A percentile compares a stretch with the other conserved stretches of the same genome.
These are phyloP conservation scores for Candida succiphila DNA, from an alignment of 805 yeast species.

Conservation along the genomic window DNA sequence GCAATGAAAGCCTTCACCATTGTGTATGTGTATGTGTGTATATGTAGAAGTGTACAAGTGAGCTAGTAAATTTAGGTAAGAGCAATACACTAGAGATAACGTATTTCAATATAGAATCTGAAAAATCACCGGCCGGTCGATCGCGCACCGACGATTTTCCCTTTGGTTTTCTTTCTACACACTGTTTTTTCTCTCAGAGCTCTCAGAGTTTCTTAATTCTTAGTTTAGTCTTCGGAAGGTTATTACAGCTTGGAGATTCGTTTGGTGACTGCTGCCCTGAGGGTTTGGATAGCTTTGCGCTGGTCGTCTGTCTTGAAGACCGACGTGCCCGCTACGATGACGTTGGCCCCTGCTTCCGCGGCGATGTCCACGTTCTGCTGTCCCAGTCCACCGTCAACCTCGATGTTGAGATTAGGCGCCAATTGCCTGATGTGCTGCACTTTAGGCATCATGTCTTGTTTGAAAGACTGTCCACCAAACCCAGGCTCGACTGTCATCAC, in stretches of 20 bases:
- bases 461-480: conserved; percentile 95
- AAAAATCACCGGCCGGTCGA: too few species aligned
- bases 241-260: too few species aligned
- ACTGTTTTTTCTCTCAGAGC: too few species aligned
- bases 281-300: conserved; percentile 53
- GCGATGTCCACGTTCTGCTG: conserved; percentile 77
- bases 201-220: too few species aligned
- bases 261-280: conserved; percentile 54
- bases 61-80: too few species aligned
- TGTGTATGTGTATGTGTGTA: conserved; percentile 3
- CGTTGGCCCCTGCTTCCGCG: conserved; percentile 95
- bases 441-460: conserved; percentile 94
- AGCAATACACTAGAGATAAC: too few species aligned
- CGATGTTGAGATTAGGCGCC: conserved; percentile 59
- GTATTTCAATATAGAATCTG: too few species aligned
- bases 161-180: too few species aligned
- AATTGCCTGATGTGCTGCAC: conserved; percentile 64
- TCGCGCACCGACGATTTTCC: too few species aligned
- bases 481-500: conserved; percentile 99
- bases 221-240: too few species aligned
- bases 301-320: conserved; percentile 83
- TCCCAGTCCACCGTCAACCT: conserved; percentile 96
- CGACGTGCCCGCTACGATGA: conserved; percentile 94
- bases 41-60: too few species aligned
- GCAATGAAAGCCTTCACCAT: conserved; percentile 85